Evolutionary conservation across 2,329 filamentous ascomycete genomes (phyloP), one percentile per base, ranked within the genome.

Genomic region (Tolypocladium endophyticum): DNA sequence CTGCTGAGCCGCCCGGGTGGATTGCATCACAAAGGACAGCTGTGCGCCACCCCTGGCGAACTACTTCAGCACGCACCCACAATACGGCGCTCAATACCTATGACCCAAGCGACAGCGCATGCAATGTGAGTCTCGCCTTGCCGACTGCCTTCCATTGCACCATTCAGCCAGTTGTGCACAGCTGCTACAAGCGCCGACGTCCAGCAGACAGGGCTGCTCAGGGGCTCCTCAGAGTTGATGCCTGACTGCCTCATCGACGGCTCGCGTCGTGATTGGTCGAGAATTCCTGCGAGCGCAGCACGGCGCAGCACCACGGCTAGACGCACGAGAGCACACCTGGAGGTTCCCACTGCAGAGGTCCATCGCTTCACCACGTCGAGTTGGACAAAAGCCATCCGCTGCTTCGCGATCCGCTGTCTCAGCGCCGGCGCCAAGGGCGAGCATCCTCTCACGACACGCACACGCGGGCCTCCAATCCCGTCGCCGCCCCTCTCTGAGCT

Each of bases 191-290:
- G 25, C 18, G 45, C 11, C 45, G 25, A 30, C 25, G 18, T 6
- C 18, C 47, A n/a, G 12, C 50, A n/a, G 16, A 1, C 28, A 33
- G 9, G 47, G 25, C 16, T 14, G 30, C 25, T 60, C 60, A 60
- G 60, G 60, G 61, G 61, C 12, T 35, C 18, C 50, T 30, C 20
- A 56, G 47, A 56, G 60, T 74, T 71, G 70, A 66, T 74, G 73
- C 72, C 73, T 74, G 71, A 67, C 66, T 68, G 73, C 73, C 73
- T 75, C 67, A 72, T 59, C 54, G 54, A 59, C 47, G 38, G 52
- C 58, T 25, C 56, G 45, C 54, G 60, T 20, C 25, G 45, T 71
- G 65, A 73, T 74, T 73, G 67, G 72, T 52, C 62, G 55, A 59
- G 43, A 62, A 60, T 58, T 64, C 57, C 61, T 38, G 41, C 54